Percentiles rank a stretch among this genome's conserved stretches.
Evolutionary conservation across 352 stramenopile species (phyloP).

Genomic region (Globisporangium cederbergense): DNA sequence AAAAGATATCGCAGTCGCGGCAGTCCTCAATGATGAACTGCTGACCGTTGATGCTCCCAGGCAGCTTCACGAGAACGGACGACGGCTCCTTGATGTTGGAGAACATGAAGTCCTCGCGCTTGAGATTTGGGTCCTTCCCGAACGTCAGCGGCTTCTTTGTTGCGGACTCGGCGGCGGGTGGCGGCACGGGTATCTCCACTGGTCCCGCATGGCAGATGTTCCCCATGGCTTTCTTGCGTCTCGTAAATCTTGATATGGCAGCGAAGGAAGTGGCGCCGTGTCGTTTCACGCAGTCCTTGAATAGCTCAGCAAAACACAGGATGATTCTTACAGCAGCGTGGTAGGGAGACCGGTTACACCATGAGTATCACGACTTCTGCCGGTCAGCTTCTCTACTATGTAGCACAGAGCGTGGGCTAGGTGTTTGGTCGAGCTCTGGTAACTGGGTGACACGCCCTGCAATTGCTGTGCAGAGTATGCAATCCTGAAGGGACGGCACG

Average conservation of each 20-base stretch:
- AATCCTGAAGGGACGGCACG: not conserved
- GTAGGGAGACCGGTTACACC: no score
- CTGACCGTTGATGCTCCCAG: slow-evolving; percentile 67
- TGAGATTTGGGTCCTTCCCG: slow-evolving; percentile 59
- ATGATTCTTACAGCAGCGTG: not conserved
- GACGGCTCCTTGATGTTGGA: slow-evolving; percentile 35
- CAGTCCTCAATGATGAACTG: slow-evolving; percentile 80
- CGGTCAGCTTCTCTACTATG: no score
- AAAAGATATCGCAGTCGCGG: slow-evolving; percentile 68
- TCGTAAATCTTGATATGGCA: not conserved
- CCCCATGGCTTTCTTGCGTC: slow-evolving; percentile 29
- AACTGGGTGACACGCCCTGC: not conserved
- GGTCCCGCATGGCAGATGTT: slow-evolving; percentile 56
- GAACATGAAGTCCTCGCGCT: slow-evolving; percentile 71
- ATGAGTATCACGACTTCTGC: not conserved
- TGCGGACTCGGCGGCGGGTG: not conserved
- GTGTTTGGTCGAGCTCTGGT: not conserved
- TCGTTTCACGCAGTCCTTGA: not conserved
- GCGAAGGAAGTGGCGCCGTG: not conserved
- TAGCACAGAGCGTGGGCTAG: no score
- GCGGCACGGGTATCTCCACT: slow-evolving; percentile 6
- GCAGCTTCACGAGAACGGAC: slow-evolving; percentile 41
- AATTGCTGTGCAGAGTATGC: not conserved
- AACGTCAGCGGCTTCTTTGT: slow-evolving; percentile 34
- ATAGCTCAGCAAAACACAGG: not conserved